Base-by-base conservation (phyloP, 1,284 basidiomycete genomes). In the Pseudozyma pruni region DNA sequence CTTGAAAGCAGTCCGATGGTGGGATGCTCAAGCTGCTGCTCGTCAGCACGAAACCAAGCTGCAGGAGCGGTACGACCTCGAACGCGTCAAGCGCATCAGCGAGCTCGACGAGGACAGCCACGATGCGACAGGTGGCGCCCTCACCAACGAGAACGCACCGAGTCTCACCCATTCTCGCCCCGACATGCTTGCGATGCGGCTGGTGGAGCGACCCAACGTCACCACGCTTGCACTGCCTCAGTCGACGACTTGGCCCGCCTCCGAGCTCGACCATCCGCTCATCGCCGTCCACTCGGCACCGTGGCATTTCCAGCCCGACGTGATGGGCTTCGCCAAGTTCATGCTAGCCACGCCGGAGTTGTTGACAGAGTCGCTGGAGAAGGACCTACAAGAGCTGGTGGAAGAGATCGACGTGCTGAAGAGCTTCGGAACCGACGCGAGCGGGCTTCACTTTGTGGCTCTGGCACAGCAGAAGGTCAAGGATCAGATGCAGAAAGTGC, bases 181-280 rank as follows among this genome's bases (percentile, higher is more conserved):
- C 16, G 85, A 88, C 14, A 83, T 95, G 73, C 88, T 88, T 38
- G 91, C 72, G 0, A 40, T 99, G 90, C 90, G 94, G 17, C 87
- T 99, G 5, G 89, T 98, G 72, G 90, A 94, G 77, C 89, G 95
- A 8, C 94, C 94, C 4, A 92, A 93, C 78, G 92, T 96, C 75
- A 94, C 93, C 4, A 96, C 93, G 0, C 87, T 98, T n/a, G 94
- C 96, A 2, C 86, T 99, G 11, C 95, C 95, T 40, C 89, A 92
- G 25, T 95, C 94, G 0, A 81, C 85, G 8, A 93, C 93, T 1
- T 99, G 94, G 94, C 95, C 93, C 0, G 48, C 61, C 13, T 63
- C 66, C n/a, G 52, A 52, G 31, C 54, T 53, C 2, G 70, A 13
- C 37, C 55, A 66, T 16, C 71, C 73, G 11, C 50, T 96, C 91